These are phyloP conservation scores for Neoboletus subvelutipes DNA, from an alignment of 768 basidiomycete species.

Conservation along the genomic window DNA sequence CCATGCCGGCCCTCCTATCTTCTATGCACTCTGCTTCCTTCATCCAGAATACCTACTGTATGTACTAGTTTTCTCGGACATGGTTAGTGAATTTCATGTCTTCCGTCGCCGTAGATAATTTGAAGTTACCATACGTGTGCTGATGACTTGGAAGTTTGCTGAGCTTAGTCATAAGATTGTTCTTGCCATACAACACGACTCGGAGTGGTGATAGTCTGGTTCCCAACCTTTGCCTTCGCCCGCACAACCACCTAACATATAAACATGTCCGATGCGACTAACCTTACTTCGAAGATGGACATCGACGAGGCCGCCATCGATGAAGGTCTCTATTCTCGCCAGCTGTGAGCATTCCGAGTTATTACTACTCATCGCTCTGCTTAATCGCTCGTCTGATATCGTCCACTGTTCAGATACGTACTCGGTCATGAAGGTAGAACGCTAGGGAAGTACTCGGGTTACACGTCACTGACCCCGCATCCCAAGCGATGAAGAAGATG, in stretches of 20 bases:
- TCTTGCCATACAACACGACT: background rate
- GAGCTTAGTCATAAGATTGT: conserved; percentile 25
- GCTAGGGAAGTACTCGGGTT: background rate
- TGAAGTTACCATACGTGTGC: background rate
- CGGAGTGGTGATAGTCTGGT: background rate
- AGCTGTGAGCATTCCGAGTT: conserved; percentile 60
- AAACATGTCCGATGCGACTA: conserved; percentile 39
- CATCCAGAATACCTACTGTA: background rate
- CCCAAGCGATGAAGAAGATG: conserved; percentile 98
- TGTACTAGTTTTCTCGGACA: background rate
- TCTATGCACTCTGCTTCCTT: background rate
- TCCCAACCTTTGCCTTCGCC: conserved; percentile 8
- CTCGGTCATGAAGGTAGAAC: conserved; percentile 88
- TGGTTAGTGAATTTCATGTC: background rate
- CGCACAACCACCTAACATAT: conserved; percentile 1
- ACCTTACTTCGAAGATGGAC: conserved; percentile 62
- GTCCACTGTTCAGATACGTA: conserved; percentile 65
- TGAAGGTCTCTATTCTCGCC: conserved; percentile 91
- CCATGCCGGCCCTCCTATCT: background rate
- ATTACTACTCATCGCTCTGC: conserved; percentile 12
- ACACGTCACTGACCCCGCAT: conserved; percentile 18
- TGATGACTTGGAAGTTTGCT: no score
- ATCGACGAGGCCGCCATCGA: conserved; percentile 87
- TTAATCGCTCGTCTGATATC: conserved; percentile 20
- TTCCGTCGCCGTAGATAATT: no score